Percentiles rank a stretch among this genome's conserved stretches.
These are phyloP conservation scores for Groenewaldozyma salmanticensis DNA, from an alignment of 805 yeast genomes.

Conservation along the genomic window DNA sequence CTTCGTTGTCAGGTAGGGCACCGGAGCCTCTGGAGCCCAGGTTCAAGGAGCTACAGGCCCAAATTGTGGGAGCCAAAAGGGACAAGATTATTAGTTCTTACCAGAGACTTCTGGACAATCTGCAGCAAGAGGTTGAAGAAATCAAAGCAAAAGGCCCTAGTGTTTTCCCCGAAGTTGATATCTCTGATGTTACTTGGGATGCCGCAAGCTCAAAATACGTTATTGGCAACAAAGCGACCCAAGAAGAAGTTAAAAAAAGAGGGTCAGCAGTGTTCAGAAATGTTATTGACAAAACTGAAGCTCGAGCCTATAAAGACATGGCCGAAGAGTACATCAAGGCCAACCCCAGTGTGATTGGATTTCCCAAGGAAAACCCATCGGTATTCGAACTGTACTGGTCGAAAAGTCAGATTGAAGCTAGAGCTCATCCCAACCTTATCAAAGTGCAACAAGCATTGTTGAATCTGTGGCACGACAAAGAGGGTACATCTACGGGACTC, in stretches of 20 bases:
- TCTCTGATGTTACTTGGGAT: background rate
- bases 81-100: background rate
- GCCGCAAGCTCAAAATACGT: background rate
- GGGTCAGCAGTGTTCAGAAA: background rate
- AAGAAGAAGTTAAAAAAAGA: background rate
- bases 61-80: background rate
- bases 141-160: conserved; percentile 1
- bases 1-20: conserved; percentile 12
- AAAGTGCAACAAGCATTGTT: conserved; percentile 24
- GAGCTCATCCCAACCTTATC: conserved; percentile 33
- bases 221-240: background rate
- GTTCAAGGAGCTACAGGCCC: conserved; percentile 1
- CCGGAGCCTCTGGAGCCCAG: conserved; percentile 7
- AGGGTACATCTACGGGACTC: conserved; percentile 7
- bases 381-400: conserved; percentile 30
- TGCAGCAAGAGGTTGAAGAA: background rate
- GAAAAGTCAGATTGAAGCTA: conserved; percentile 30
- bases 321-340: background rate
- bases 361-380: background rate
- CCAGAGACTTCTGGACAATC: background rate
- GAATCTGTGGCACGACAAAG: conserved; percentile 25
- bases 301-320: background rate
- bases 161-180: conserved; percentile 1
- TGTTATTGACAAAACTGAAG: background rate
- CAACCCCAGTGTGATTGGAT: background rate